Base-by-base conservation (phyloP, 106 monocot genomes). In the Dactylorhiza incarnata region DNA sequence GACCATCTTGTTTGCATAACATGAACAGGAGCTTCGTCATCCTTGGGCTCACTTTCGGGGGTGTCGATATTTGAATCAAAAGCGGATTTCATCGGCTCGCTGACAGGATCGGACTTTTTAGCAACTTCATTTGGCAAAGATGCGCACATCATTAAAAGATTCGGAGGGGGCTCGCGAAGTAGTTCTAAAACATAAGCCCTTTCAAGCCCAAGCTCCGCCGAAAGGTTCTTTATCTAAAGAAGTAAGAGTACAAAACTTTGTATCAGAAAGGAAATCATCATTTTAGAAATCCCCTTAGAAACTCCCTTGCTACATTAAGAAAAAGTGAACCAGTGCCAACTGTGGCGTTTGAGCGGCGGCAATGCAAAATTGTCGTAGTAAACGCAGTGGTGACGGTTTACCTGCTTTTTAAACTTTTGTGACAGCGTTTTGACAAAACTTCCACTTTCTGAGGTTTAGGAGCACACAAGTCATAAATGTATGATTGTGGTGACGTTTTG, bases 91-190 rank as follows among this genome's bases (percentile, higher is more conserved):
- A 75, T 45, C 37, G 37, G 45, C 43, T 68, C 48, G 9, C 16
- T 73, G 81, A 86, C 77, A 50, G 81, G 63, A 78, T 81, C 77
- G 2, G 70, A 62, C 15, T 79, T 66, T 73, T 86, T 70, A n/a
- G 49, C 45, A n/a, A 76, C 72, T 72, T 87, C 85, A 78, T 93
- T 87, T 2, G 93, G 94, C 59, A 97, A 85, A 43, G 89, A 84
- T 55, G 88, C 84, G 75, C 81, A 86, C 87, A 97, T 84, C 13
- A 97, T 73, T 69, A 97, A 78, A 73, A 97, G 93, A 76, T 81
- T 79, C 17, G 94, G 89, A 76, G 97, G 93, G 58, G 97, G 97
- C 17, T 97, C 84, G 17, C 97, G 97, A 78, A 94, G 94, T 74
- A 89, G 71, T 78, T 94, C 91, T 29, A 97, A 89, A 23, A 97